Percentiles rank a stretch among this genome's conserved stretches.
Evolutionary conservation across 306 rosid genomes (phyloP).

Genomic region (Oemleria cerasiformis): DNA sequence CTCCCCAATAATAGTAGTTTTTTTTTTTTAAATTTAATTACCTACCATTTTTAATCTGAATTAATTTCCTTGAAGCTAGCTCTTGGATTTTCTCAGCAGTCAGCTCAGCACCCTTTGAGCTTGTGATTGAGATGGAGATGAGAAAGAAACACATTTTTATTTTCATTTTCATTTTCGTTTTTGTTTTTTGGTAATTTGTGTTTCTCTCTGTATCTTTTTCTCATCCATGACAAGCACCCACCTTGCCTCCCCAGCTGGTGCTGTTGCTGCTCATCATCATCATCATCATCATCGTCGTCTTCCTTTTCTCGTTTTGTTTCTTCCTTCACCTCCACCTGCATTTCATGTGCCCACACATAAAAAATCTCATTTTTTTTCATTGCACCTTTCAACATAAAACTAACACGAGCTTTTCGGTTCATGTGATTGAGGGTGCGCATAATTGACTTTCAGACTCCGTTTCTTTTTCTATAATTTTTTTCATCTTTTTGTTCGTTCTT

Average conservation of each 20-base stretch:
- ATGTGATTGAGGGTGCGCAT: not conserved
- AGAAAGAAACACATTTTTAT: conserved; percentile 34
- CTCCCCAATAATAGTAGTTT: conserved; percentile 9
- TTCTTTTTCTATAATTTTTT: too few species aligned
- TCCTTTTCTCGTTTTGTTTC: conserved; percentile 33
- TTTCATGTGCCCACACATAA: conserved; percentile 28
- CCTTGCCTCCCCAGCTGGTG: conserved; percentile 37
- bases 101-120: not conserved
- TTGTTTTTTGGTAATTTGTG: conserved; percentile 47
- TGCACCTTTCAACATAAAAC: not conserved
- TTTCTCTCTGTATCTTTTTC: conserved; percentile 49
- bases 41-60: not conserved
- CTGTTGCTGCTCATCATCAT: conserved; percentile 21
- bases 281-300: conserved; percentile 24
- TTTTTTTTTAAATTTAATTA: not conserved
- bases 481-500: too few species aligned
- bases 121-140: conserved; percentile 25
- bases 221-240: conserved; percentile 93
- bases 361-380: conserved; percentile 23
- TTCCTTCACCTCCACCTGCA: conserved; percentile 59
- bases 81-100: conserved; percentile 30
- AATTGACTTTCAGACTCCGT: too few species aligned
- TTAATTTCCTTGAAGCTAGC: not conserved
- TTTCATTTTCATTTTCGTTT: not conserved
- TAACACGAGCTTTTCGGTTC: not conserved